These are phyloP conservation scores for Phymatotrichopsis omnivora DNA, from an alignment of 2,329 filamentous ascomycete species.

Conservation along the genomic window DNA sequence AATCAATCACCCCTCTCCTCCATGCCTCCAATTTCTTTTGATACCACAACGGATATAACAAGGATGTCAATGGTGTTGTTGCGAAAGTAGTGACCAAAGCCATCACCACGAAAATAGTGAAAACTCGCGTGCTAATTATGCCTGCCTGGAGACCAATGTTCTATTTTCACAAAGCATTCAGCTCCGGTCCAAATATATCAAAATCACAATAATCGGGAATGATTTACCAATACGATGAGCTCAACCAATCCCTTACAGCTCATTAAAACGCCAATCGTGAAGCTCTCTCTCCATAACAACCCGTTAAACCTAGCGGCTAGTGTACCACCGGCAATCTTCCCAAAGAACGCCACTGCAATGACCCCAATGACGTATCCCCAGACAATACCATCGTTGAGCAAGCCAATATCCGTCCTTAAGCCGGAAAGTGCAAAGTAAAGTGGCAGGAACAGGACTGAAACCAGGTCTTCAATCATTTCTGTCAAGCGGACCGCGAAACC, in stretches of 20 bases:
- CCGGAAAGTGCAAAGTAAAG: slow-evolving; percentile 92
- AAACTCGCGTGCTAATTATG: slow-evolving; percentile 69
- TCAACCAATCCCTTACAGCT: slow-evolving; percentile 94
- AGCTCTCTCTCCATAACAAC: slow-evolving; percentile 79
- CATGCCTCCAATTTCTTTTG: slow-evolving; percentile 62
- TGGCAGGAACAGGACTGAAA: slow-evolving; percentile 72
- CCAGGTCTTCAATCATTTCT: slow-evolving; percentile 88
- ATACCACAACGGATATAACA: slow-evolving; percentile 68
- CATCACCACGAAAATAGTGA: slow-evolving; percentile 94
- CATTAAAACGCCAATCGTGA: slow-evolving; percentile 84
- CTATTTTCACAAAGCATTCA: slow-evolving; percentile 34
- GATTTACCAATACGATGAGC: slow-evolving; percentile 74
- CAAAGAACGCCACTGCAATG: slow-evolving; percentile 68
- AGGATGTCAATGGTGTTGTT: slow-evolving; percentile 65
- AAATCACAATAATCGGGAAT: not conserved
- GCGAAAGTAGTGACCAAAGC: slow-evolving; percentile 75
- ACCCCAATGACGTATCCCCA: slow-evolving; percentile 88
- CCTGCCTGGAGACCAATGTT: slow-evolving; percentile 75
- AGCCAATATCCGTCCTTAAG: slow-evolving; percentile 73
- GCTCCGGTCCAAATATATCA: not conserved
- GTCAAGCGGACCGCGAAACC: slow-evolving; percentile 85
- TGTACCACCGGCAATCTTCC: slow-evolving; percentile 75
- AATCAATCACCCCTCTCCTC: slow-evolving; percentile 83
- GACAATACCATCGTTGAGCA: slow-evolving; percentile 68
- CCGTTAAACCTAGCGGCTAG: slow-evolving; percentile 65